Conservation (phyloP, 2,329 filamentous ascomycete genomes). For the Claviceps africana region DNA sequence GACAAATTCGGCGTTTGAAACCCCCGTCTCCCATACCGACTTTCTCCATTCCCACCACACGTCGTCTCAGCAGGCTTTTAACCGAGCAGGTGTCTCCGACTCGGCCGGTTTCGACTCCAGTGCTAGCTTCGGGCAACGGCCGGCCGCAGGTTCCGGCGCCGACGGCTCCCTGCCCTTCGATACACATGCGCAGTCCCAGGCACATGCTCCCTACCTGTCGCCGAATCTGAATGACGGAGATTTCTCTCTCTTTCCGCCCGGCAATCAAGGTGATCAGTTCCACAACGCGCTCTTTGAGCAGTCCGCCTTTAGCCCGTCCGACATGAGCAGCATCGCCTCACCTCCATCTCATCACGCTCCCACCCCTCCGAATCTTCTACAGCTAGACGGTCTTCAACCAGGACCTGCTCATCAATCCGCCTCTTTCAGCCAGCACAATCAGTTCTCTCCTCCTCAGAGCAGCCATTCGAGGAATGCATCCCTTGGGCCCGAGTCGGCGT, state of each 20-base stretch:
- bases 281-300: conserved; percentile 47
- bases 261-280: conserved; percentile 41
- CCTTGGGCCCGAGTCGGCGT: conserved; percentile 41
- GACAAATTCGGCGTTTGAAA: conserved; percentile 25
- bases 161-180: conserved; percentile 27
- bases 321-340: conserved; percentile 40
- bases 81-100: conserved; percentile 20
- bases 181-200: conserved; percentile 22
- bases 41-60: conserved; percentile 36
- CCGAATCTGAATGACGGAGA: conserved; percentile 40
- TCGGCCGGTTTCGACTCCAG: conserved; percentile 26
- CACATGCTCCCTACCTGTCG: conserved; percentile 28
- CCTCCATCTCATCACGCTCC: conserved; percentile 42
- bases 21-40: conserved; percentile 31
- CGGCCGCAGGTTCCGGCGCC: conserved; percentile 17
- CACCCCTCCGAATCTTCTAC: conserved; percentile 41
- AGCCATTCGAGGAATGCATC: conserved; percentile 42
- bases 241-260: conserved; percentile 50
- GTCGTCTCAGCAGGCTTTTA: conserved; percentile 16
- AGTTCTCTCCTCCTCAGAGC: conserved; percentile 36
- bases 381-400: conserved; percentile 31
- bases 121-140: conserved; percentile 31
- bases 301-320: conserved; percentile 27
- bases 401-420: conserved; percentile 42
- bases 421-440: conserved; percentile 40